Evolutionary conservation across 1,284 basidiomycete genomes (phyloP), one percentile per base, ranked within the genome.

Genomic region (Hymenochaete sp.): DNA sequence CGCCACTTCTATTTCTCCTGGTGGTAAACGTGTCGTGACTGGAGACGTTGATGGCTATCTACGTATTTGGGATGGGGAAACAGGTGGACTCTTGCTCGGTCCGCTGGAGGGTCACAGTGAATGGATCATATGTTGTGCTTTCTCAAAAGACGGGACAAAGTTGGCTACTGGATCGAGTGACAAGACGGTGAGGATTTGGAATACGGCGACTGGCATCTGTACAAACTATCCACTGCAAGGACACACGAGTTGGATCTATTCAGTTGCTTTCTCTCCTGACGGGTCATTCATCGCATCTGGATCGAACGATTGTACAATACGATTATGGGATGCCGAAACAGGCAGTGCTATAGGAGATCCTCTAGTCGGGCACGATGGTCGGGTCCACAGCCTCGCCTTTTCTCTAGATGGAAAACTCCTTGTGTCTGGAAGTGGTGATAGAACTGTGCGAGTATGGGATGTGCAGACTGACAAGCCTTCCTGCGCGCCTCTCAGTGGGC

Each of bases 401-500:
- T 43, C 46, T 21, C 47, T 39, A 16, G 49, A 49, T 48, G 46
- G 43, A 14, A 32, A 27, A 8, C 16, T 27, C n/a, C 18, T 48
- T 37, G 43, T 27, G 13, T 48, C 46, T 44, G 40, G 43, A 21
- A 45, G 42, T 26, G 29, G 29, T 32, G 46, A 48, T 26, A 19
- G 22, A 4, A 48, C 43, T 21, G 16, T 48, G 5, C 26, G 42
- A 16, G 36, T 48, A 4, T 48, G 46, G 46, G 42, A 48, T 45
- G 32, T 32, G 9, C 24, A 48, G 11, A 48, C 31, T 21, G 28
- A 42, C 4, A 33, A 21, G n/a, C 4, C 11, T 11, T 9, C 14
- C 7, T 9, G 52, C 38, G 58, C 60, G 40, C 53, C 62, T n/a
- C 7, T 38, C 8, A 13, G 16, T 8, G 37, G 37, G 7, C 37